Percentiles rank a stretch among this genome's conserved stretches.
These are phyloP conservation scores for Trichoderma sp. DNA, from an alignment of 2,329 filamentous ascomycete species.

Conservation along the genomic window DNA sequence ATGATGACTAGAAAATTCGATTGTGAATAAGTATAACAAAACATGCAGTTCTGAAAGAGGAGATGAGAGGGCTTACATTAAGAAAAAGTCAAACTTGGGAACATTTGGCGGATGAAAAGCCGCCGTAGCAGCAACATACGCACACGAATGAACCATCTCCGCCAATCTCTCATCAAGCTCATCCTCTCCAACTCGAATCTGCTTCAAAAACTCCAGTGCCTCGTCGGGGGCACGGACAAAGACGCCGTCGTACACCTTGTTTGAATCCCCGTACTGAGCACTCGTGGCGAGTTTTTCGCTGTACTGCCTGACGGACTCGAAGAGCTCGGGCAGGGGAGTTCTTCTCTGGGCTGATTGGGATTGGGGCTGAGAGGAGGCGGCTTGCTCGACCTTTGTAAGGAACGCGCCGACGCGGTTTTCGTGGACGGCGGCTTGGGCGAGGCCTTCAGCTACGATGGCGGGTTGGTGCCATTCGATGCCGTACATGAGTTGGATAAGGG, in stretches of 20 bases:
- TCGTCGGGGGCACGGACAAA: conserved; percentile 60
- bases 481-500: conserved; percentile 81
- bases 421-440: conserved; percentile 76
- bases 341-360: conserved; percentile 21
- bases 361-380: conserved; percentile 31
- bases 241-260: conserved; percentile 69
- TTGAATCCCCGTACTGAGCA: conserved; percentile 48
- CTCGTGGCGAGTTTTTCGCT: conserved; percentile 57
- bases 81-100: conserved; percentile 78
- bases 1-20: conserved; percentile 55
- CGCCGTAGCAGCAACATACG: conserved; percentile 50
- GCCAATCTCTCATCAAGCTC: conserved; percentile 55
- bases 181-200: conserved; percentile 55
- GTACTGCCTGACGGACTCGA: conserved; percentile 53
- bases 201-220: conserved; percentile 59
- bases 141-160: conserved; percentile 67
- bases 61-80: conserved; percentile 46
- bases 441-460: conserved; percentile 73
- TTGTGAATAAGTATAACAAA: background rate
- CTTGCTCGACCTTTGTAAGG: conserved; percentile 53
- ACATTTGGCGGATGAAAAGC: conserved; percentile 63
- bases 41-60: background rate
- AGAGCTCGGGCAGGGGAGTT: conserved; percentile 49
- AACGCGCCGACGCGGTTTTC: conserved; percentile 53
- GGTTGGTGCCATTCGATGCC: conserved; percentile 81